Base-by-base conservation (phyloP, 2,329 filamentous ascomycete species). In the Emmonsiellopsis sp. region DNA sequence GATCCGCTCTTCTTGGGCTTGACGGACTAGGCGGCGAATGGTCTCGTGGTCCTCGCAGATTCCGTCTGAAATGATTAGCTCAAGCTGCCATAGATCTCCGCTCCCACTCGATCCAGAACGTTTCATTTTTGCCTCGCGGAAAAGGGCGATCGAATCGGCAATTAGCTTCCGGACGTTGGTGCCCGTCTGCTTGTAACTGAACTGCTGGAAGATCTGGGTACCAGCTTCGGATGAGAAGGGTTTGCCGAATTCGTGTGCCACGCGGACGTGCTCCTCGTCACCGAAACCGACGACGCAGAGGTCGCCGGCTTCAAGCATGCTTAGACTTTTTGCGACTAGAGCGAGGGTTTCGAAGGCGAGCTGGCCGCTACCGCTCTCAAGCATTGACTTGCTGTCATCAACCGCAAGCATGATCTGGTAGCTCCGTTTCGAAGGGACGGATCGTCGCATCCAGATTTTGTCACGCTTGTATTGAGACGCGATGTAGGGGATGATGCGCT, bases 361-460 rank as follows among this genome's bases (percentile, higher is more conserved):
- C 14, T 82, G 79, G 42, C 86, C 87, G 8, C 86, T 86, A 2
- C 82, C 80, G 27, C 80, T 83, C 66, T 95, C 90, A 13, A 87
- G 85, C 93, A 99, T 99, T 56, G 85, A 90, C 69, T 87, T 88
- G 63, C 86, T 92, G 74, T 98, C 93, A 69, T 99, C 93, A 39
- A 99, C 89, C 40, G 93, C 94, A 49, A 99, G 85, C 75, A 98
- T 84, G 69, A 98, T 94, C 71, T 99, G 94, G 72, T 98, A 98
- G 54, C 85, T 86, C 42, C 94, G 86, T 73, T 97, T 97, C 39
- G 86, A 92, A 1, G 94, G 94, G 49, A 95, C 84, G 36, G 83
- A 86, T 53, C 94, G 84, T 11, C 94, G 87, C 86, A 98, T 95
- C 93, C 93, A 99, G 72, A 99, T 99, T 78, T 98, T 98, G 80